Percentiles rank a stretch among this genome's conserved stretches.
These are phyloP conservation scores for Penicillium sp. DNA, from an alignment of 2,329 filamentous ascomycete species.

Conservation along the genomic window DNA sequence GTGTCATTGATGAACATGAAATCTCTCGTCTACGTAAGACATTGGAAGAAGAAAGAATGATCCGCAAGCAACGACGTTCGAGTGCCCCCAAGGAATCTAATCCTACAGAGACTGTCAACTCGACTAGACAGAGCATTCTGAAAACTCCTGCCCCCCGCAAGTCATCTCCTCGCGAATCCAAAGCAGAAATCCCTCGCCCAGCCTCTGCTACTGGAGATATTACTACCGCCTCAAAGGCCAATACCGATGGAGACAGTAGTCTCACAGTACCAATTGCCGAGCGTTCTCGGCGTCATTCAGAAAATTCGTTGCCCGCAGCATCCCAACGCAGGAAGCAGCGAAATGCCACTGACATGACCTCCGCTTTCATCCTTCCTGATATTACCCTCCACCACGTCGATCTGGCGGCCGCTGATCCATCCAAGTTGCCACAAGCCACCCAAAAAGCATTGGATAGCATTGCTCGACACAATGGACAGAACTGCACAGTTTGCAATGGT, in stretches of 20 bases:
- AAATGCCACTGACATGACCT: slow-evolving; percentile 58
- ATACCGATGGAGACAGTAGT: slow-evolving; percentile 32
- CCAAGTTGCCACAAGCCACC: slow-evolving; percentile 39
- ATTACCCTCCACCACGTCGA: slow-evolving; percentile 53
- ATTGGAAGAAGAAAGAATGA: slow-evolving; percentile 55
- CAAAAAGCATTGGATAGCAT: slow-evolving; percentile 44
- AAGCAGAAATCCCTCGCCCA: slow-evolving; percentile 35
- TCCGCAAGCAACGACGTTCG: slow-evolving; percentile 43
- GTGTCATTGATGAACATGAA: slow-evolving; percentile 53
- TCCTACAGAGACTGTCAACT: slow-evolving; percentile 42
- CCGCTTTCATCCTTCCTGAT: slow-evolving; percentile 64
- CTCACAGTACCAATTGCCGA: slow-evolving; percentile 28
- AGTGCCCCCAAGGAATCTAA: slow-evolving; percentile 31
- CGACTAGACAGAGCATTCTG: slow-evolving; percentile 39
- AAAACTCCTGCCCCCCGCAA: slow-evolving; percentile 49
- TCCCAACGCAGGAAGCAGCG: slow-evolving; percentile 52
- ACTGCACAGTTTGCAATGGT: slow-evolving; percentile 57
- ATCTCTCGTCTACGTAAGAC: slow-evolving; percentile 56
- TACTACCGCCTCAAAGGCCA: slow-evolving; percentile 33
- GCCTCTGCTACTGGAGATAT: slow-evolving; percentile 38
- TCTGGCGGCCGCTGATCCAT: slow-evolving; percentile 30
- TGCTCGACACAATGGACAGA: slow-evolving; percentile 53
- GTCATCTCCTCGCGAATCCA: slow-evolving; percentile 56
- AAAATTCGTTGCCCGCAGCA: slow-evolving; percentile 51
- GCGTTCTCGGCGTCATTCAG: slow-evolving; percentile 41